phyloP scores from a whole-genome alignment of 2,329 filamentous ascomycete species.

The Tolypocladium amazonense region DNA sequence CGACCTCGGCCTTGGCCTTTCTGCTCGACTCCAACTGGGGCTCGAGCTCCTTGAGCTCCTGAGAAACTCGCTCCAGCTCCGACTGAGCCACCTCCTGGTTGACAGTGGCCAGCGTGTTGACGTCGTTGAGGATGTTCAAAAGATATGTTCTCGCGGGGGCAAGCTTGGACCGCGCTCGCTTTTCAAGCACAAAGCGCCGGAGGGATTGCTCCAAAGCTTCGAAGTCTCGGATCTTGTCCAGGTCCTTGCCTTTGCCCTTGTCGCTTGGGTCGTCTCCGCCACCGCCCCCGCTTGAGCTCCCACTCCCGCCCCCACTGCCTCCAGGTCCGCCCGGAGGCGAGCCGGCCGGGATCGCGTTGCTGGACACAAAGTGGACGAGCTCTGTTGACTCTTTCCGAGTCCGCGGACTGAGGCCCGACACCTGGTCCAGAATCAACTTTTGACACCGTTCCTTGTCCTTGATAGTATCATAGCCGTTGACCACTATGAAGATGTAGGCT shows the following conservation, averaged over 20 bases:
- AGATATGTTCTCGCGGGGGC: conserved; percentile 94
- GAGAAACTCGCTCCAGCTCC: conserved; percentile 73
- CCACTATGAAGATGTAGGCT: conserved; percentile 97
- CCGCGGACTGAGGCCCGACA: conserved; percentile 75
- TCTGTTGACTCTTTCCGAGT: conserved; percentile 90
- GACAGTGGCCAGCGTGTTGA: conserved; percentile 71
- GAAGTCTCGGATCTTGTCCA: conserved; percentile 83
- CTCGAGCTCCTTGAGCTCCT: conserved; percentile 72
- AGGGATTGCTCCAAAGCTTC: conserved; percentile 81
- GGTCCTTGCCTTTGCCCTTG: conserved; percentile 72
- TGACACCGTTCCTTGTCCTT: conserved; percentile 84
- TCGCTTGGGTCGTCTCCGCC: conserved; percentile 43
- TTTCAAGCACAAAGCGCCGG: conserved; percentile 88
- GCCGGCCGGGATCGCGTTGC: conserved; percentile 78
- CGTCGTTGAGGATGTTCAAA: conserved; percentile 81
- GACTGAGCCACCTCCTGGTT: conserved; percentile 80
- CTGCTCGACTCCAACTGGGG: conserved; percentile 77
- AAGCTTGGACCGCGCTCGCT: conserved; percentile 87
- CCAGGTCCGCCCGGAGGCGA: conserved; percentile 44
- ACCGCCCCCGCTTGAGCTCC: conserved; percentile 43
- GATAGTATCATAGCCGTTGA: conserved; percentile 94
- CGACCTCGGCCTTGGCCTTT: conserved; percentile 68
- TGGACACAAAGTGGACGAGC: conserved; percentile 95
- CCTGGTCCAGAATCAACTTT: conserved; percentile 86
- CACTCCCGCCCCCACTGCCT: conserved; percentile 41